A percentile compares a stretch with the other conserved stretches of the same genome.
Evolutionary conservation across 2,329 filamentous ascomycete genomes (phyloP).

Genomic region (Teratosphaeria epicoccoides): DNA sequence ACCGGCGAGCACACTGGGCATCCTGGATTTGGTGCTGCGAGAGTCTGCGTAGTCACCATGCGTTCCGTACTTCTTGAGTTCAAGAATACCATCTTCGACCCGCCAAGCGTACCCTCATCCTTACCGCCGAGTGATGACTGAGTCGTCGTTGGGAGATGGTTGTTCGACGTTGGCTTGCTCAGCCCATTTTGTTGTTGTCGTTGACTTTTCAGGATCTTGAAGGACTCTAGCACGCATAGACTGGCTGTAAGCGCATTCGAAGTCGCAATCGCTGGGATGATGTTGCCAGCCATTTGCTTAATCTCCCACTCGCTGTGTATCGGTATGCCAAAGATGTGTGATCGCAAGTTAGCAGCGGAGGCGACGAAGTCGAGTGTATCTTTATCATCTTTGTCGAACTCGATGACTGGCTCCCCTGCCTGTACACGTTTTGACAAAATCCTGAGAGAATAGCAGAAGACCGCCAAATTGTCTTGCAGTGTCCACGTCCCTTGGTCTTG

Average conservation of each 20-base stretch:
- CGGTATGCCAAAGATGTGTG: slow-evolving; percentile 80
- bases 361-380: slow-evolving; percentile 94
- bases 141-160: slow-evolving; percentile 5
- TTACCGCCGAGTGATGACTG: slow-evolving; percentile 7
- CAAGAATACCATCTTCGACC: slow-evolving; percentile 69
- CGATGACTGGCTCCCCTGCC: slow-evolving; percentile 51
- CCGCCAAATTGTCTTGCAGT: slow-evolving; percentile 69
- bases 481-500: slow-evolving; percentile 67
- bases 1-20: slow-evolving; percentile 61
- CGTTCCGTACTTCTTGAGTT: slow-evolving; percentile 53
- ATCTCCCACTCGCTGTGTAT: slow-evolving; percentile 87
- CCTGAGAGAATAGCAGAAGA: slow-evolving; percentile 75
- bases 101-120: slow-evolving; percentile 14
- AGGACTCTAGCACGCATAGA: slow-evolving; percentile 81
- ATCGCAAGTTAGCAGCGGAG: slow-evolving; percentile 79
- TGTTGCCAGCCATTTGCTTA: slow-evolving; percentile 98
- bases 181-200: slow-evolving; percentile 6
- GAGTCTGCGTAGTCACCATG: slow-evolving; percentile 45
- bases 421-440: slow-evolving; percentile 65
- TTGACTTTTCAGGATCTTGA: slow-evolving; percentile 69
- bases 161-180: slow-evolving; percentile 8
- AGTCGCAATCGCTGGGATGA: slow-evolving; percentile 95
- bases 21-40: slow-evolving; percentile 59
- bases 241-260: slow-evolving; percentile 95
- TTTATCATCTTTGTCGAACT: slow-evolving; percentile 93